A percentile compares a stretch with the other conserved stretches of the same genome.
Evolutionary conservation across 495 filamentous ascomycete species (phyloP).

Genomic region (Penicillium samsonianum): DNA sequence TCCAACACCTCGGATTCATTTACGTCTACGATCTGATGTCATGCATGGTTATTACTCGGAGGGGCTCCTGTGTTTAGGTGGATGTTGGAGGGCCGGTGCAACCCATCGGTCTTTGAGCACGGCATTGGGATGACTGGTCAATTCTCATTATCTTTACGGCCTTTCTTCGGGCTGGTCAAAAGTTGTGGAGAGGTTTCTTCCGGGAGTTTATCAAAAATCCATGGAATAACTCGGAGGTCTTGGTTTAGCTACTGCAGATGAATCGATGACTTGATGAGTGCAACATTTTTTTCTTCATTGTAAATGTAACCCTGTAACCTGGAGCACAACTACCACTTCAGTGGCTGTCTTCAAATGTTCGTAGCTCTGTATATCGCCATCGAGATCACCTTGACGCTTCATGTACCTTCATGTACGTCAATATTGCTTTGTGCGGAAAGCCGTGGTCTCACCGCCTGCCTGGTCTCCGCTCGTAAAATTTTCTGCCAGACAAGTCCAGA

Average conservation of each 20-base stretch:
- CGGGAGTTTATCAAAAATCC: slow-evolving; percentile 42
- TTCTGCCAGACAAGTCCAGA: slow-evolving; percentile 31
- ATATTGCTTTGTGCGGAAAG: slow-evolving; percentile 29
- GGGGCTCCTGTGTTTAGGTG: slow-evolving; percentile 42
- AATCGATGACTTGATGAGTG: slow-evolving; percentile 32
- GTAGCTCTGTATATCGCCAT: background rate
- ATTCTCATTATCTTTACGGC: slow-evolving; percentile 29
- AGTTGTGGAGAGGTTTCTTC: slow-evolving; percentile 46
- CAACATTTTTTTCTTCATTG: background rate
- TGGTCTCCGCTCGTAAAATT: slow-evolving; percentile 27
- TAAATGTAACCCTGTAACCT: background rate
- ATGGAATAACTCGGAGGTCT: slow-evolving; percentile 32
- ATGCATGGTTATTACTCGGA: slow-evolving; percentile 32
- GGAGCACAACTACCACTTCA: background rate
- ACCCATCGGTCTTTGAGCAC: slow-evolving; percentile 26
- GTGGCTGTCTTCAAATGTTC: background rate
- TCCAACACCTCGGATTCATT: slow-evolving; percentile 38
- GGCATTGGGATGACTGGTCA: slow-evolving; percentile 45
- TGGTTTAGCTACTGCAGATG: slow-evolving; percentile 34
- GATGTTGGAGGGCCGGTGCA: slow-evolving; percentile 39
- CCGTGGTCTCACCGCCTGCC: slow-evolving; percentile 25
- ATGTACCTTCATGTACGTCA: slow-evolving; percentile 3
- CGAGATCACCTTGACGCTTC: background rate
- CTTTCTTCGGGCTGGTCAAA: slow-evolving; percentile 21
- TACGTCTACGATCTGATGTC: slow-evolving; percentile 23